Base-by-base conservation (phyloP, 192 early-diverging fungal species). In the Spizellomyces punctatus region DNA sequence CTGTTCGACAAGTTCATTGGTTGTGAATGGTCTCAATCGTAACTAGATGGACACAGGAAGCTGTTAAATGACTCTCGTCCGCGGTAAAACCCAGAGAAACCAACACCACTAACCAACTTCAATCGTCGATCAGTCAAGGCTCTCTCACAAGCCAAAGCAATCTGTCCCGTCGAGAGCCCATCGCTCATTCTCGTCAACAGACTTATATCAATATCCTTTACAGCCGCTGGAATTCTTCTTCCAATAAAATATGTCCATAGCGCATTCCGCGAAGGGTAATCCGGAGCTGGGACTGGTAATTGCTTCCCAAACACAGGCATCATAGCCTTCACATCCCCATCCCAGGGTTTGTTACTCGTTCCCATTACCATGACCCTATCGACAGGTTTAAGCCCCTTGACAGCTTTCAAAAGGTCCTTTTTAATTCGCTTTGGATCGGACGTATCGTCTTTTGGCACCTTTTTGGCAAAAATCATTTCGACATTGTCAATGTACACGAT, bases 401-500 rank as follows among this genome's bases (percentile, higher is more conserved):
- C 78, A 59, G 73, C 59, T 73, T 89, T 89, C 12, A 82, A 55
- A 5, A 89, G 68, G 49, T 86, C 86, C 63, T 89, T 89, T 50
- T 86, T 85, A 67, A 88, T 88, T 16, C 87, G 79, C 59, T 86
- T 89, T 64, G 87, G 87, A 42, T 89, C 87, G 4, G 82, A 71
- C 9, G 80, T 80, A 68, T 89, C 86, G 55, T 89, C 87, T 65
- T 89, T 89, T 8, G 87, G 87, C 10, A 89, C 83, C 61, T 89
- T 89, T 74, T 89, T 89, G 27, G 84, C 84, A 48, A 88, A 89
- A 10, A 89, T 73, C 81, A 84, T 85, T 66, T 89, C 87, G 16
- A 77, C 75, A 42, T 82, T 80, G 71, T 89, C 86, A 59, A 89
- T 80, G 71, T 80, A 82, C 56, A 89, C 80, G 54, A 89, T 77